phyloP scores from a whole-genome alignment of 2,329 filamentous ascomycete genomes.

The Pseudogymnoascus verrucosus region DNA sequence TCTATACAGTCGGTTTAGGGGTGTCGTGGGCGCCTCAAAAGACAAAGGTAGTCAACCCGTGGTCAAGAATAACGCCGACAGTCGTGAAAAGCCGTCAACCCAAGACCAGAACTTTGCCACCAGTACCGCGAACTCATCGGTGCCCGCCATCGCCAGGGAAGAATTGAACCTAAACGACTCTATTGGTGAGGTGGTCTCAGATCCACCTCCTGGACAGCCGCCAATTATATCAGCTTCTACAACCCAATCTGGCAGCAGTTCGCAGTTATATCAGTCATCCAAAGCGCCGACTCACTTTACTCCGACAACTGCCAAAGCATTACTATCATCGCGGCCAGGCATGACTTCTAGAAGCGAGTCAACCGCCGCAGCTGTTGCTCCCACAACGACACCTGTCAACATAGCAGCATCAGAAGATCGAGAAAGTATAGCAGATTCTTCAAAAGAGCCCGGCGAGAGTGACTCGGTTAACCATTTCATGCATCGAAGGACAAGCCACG shows the following conservation, averaged over 20 bases:
- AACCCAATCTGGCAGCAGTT: constrained; percentile 23
- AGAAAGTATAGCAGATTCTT: constrained; percentile 27
- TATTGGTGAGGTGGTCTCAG: constrained; percentile 26
- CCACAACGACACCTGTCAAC: constrained; percentile 42
- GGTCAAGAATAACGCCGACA: constrained; percentile 34
- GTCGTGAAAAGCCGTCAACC: constrained; percentile 36
- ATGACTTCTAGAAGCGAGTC: constrained; percentile 26
- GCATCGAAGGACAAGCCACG: background rate
- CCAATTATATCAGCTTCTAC: constrained; percentile 24
- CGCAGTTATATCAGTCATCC: constrained; percentile 26
- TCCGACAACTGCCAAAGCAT: constrained; percentile 19
- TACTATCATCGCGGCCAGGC: constrained; percentile 20
- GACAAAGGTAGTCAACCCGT: constrained; percentile 35
- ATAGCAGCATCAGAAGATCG: constrained; percentile 41
- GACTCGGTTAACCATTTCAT: background rate
- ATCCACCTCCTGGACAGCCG: constrained; percentile 26
- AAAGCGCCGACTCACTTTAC: constrained; percentile 24
- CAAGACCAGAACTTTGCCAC: constrained; percentile 35
- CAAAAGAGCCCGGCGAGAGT: background rate
- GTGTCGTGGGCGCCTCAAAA: constrained; percentile 66
- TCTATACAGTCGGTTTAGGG: constrained; percentile 76
- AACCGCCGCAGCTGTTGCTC: constrained; percentile 26
- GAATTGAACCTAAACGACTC: constrained; percentile 29
- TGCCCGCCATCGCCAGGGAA: constrained; percentile 33
- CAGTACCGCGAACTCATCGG: constrained; percentile 35